Base-by-base conservation (phyloP, 1,139 yeast species). In the Saccharomyces pastorianus region DNA sequence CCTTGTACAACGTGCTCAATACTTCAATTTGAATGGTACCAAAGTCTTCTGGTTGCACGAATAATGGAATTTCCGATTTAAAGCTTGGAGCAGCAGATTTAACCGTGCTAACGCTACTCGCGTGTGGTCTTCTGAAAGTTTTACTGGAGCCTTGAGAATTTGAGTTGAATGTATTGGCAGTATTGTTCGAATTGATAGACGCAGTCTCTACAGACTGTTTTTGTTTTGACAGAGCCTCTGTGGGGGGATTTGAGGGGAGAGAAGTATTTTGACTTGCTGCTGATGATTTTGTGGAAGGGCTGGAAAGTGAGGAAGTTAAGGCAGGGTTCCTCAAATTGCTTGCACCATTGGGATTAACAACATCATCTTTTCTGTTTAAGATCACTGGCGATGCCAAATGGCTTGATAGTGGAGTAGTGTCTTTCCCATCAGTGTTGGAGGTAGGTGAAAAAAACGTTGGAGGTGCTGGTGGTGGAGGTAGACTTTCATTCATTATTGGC, bases 31-130 rank as follows among this genome's bases (percentile, higher is more conserved):
- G 71, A 27, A 88, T 79, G 0, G 88, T 82, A 32, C 79, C 77
- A 52, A 88, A 74, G 31, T 84, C 88, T 27, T 78, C 81, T 1
- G 95, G 90, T 60, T 82, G 82, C 34, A 85, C 79, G 61, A 84
- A 82, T 42, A 85, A 69, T 11, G 76, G 72, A 4, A 71, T 68
- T 52, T 72, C 74, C 2, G 73, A 63, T 25, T 47, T 47, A 9
- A 59, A 29, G 31, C 59, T 56, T 20, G 52, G 53, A 7, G 54
- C 51, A 5, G 52, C 41, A 4, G 64, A 60, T 46, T 52, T 54
- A 2, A 44, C 53, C 1, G 62, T 56, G 27, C 56, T 53, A 1
- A 51, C 26, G 27, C 61, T 58, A 20, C 50, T 52, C 11, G 51
- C 51, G 47, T 57, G 61, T 11, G 51, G 55, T 41, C 57, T 55